Percentiles rank a stretch among this genome's conserved stretches.
phyloP scores from a whole-genome alignment of 2,329 filamentous ascomycete genomes.

The Pseudogymnoascus sp. region DNA sequence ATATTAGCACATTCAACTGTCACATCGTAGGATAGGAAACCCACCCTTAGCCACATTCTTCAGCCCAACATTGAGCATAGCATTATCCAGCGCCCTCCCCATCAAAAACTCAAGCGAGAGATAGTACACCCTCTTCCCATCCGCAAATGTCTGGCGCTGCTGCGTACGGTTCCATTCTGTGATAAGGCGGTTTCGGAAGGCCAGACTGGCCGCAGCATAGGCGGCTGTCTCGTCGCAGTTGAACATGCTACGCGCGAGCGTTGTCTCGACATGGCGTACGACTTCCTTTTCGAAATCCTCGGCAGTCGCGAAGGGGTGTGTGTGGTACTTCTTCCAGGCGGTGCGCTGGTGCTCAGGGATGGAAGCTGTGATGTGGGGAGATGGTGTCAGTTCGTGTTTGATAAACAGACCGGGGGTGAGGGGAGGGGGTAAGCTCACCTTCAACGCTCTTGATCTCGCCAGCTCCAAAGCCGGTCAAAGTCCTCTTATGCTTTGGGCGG shows the following conservation, averaged over 20 bases:
- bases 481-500: slow-evolving; percentile 92
- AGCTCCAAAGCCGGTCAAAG: slow-evolving; percentile 87
- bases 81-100: slow-evolving; percentile 94
- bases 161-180: slow-evolving; percentile 98
- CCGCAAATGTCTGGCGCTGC: slow-evolving; percentile 84
- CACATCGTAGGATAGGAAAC: slow-evolving; percentile 21
- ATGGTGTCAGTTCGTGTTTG: neutral
- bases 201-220: slow-evolving; percentile 83
- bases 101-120: slow-evolving; percentile 96
- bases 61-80: slow-evolving; percentile 89
- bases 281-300: slow-evolving; percentile 83
- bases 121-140: slow-evolving; percentile 94
- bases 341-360: slow-evolving; percentile 85
- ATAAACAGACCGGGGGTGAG: neutral
- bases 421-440: slow-evolving; percentile 43
- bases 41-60: slow-evolving; percentile 77
- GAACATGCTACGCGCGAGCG: slow-evolving; percentile 88
- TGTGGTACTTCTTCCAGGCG: slow-evolving; percentile 61
- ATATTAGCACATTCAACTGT: neutral
- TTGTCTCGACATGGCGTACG: slow-evolving; percentile 92
- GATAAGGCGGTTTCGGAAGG: slow-evolving; percentile 86
- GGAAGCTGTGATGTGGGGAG: slow-evolving; percentile 42
- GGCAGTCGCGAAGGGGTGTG: slow-evolving; percentile 63
- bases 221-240: slow-evolving; percentile 95
- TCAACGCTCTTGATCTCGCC: slow-evolving; percentile 90